Evolutionary conservation across 495 filamentous ascomycete genomes (phyloP), one percentile per base, ranked within the genome.

Genomic region (Penicillium fimorum): DNA sequence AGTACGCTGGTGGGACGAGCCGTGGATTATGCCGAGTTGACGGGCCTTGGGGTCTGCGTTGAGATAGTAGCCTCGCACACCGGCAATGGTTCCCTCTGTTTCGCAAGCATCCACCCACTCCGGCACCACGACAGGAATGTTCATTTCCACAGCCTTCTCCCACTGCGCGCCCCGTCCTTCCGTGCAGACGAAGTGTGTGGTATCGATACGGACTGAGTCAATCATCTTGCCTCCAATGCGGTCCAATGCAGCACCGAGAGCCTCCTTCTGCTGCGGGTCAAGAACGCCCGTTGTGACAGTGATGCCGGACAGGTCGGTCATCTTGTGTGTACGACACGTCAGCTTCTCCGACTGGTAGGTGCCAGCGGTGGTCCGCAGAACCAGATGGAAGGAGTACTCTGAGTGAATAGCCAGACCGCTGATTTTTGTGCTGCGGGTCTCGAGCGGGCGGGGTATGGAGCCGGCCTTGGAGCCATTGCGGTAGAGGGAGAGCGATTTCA

Each of bases 41-140:
- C 85, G 70, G 38, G 83, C 66, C 64, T 83, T 80, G 15, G 87
- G 87, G 66, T 92, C 89, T 7, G 91, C 94, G 70, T 94, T 91
- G 6, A 99, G 78, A 70, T 99, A 99, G 69, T 96, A 99, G 54
- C 89, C 90, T 52, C 95, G 84, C 30, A 97, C 95, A 40, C 93
- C 91, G 17, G 96, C 87, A 61, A 99, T 95, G 44, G 91, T 86
- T 10, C 95, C 95, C 70, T 92, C 92, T 24, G 87, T 77, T 76
- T 99, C 94, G 69, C 94, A 99, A 11, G 89, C 92, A 55, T 93
- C 86, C 20, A 99, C 82, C 94, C 94, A 99, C 70, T 97, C 95
- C 18, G 95, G 95, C 57, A 92, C 80, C n/a, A 99, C 95, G 11
- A 97, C 90, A 7, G 94, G 94, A 45, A 99, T 95, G 74, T 97